Evolutionary conservation across 2,329 filamentous ascomycete species (phyloP), one percentile per base, ranked within the genome.

Genomic region (Penicillium sp.): DNA sequence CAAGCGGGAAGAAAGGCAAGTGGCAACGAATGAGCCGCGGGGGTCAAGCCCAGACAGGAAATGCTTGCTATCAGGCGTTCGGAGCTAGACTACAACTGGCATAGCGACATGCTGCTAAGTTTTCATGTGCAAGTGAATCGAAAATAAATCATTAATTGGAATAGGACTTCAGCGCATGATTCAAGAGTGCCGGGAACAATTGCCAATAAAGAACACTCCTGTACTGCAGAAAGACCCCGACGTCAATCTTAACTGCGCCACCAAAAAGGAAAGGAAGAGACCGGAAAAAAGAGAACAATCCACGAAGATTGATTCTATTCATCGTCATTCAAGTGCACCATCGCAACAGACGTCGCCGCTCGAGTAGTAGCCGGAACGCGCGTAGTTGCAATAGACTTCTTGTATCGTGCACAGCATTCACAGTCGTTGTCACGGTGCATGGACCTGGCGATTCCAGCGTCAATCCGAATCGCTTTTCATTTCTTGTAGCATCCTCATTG

Each of bases 401-500:
- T 14, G 4, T 50, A 16, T n/a, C 40, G 40, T 18, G 10, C n/a
- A 9, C 51, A 54, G 24, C 44, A 54, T 3, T 6, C 35, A 41
- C 47, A 51, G 14, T n/a, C 20, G 6, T 18, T 25, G 24, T 8
- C 24, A 14, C 44, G 48, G 25, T 51, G 51, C n/a, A 45, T 10
- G 16, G 38, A 45, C 6, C 11, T 27, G 9, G 40, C 18, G 4
- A 27, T 28, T 20, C 38, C 42, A 1, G 31, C 16, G 11, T 38
- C 43, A 45, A 50, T 33, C 3, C 40, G 47, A 35, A 54, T 41
- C 1, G 16, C 49, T 3, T 44, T 44, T 27, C 22, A 33, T n/a
- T 44, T 48, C 27, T 48, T 40, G 25, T 47, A 54, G 16, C 51
- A 51, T 10, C 48, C 44, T n/a, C 51, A 44, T 40, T 33, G 3